Conservation (phyloP, 441 rosid species). For the Breynia disticha region DNA sequence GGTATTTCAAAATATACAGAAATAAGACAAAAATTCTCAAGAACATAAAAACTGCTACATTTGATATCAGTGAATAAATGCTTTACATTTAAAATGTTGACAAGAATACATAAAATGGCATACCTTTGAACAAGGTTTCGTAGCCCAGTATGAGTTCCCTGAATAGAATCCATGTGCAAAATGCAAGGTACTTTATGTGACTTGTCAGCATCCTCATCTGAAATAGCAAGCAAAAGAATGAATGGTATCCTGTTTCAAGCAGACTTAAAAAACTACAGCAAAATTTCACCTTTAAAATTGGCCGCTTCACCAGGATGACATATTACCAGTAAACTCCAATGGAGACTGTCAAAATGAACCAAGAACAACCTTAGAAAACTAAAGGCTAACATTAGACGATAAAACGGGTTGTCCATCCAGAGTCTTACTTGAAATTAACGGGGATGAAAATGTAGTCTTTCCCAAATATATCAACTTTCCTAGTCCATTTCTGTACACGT, state of each 20-base stretch:
- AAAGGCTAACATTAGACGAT: conserved; percentile 4
- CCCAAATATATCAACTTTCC: conserved; percentile 74
- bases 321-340: conserved; percentile 80
- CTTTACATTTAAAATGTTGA: too few relatives aligned
- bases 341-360: conserved; percentile 43
- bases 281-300: conserved; percentile 31
- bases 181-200: conserved; percentile 54
- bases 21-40: neutral
- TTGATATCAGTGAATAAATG: too few relatives aligned
- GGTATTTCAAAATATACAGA: conserved; percentile 18
- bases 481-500: conserved; percentile 95
- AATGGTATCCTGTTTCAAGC: conserved; percentile 5
- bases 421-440: conserved; percentile 74
- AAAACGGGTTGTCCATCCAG: conserved; percentile 4
- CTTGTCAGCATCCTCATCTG: conserved; percentile 37
- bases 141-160: conserved; percentile 79
- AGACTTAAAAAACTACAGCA: conserved; percentile 9
- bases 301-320: conserved; percentile 79
- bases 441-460: conserved; percentile 92
- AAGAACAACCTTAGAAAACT: conserved; percentile 11
- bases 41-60: neutral
- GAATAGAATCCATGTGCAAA: conserved; percentile 85
- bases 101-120: conserved; percentile 8
- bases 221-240: conserved; percentile 14
- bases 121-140: conserved; percentile 73